Base-by-base conservation (phyloP, 768 basidiomycete genomes). In the Sutorius australiensis region DNA sequence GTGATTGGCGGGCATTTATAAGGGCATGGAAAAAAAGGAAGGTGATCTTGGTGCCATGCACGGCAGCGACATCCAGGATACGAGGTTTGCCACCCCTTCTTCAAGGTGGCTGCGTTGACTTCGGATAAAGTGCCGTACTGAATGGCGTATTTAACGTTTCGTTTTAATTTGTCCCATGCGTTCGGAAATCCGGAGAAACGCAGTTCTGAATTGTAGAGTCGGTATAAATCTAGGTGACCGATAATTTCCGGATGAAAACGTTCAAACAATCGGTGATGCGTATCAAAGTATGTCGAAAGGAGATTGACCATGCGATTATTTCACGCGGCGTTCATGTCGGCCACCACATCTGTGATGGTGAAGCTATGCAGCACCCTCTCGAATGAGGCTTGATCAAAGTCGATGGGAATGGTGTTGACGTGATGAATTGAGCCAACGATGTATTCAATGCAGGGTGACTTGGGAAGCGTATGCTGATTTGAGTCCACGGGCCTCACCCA, bases 381-480 rank as follows among this genome's bases (percentile, higher is more conserved):
- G 75, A 82, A 95, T 9, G 87, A 92, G 24, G 72, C 61, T 36
- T 75, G 61, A 72, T 97, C 92, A 60, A 98, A 94, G 72, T 99
- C 97, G 70, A 99, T 95, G 8, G 95, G 92, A 37, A 89, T 80
- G 19, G 73, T 77, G 65, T 85, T 80, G 68, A 94, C 92, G 62
- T 98, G 95, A 67, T 99, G 97, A 7, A 99, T 76, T 32, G 89
- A 91, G 27, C 97, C 95, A 48, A 98, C 90, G 64, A 98, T 65
- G 69, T 92, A 98, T 63, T 98, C 86, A 55, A 98, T 80, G 45
- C 75, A 99, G 77, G 14, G 76, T 74, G 62, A 98, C 91, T 48
- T 76, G 67, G n/a, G 73, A 63, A 4, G 80, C 76, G 63, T 95
- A 90, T 3, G 66, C 54, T 6, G 54, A 51, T 61, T 88, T 88